phyloP scores from a whole-genome alignment of 176 grass and related monocot genomes.

The Oryza rufipogon region DNA sequence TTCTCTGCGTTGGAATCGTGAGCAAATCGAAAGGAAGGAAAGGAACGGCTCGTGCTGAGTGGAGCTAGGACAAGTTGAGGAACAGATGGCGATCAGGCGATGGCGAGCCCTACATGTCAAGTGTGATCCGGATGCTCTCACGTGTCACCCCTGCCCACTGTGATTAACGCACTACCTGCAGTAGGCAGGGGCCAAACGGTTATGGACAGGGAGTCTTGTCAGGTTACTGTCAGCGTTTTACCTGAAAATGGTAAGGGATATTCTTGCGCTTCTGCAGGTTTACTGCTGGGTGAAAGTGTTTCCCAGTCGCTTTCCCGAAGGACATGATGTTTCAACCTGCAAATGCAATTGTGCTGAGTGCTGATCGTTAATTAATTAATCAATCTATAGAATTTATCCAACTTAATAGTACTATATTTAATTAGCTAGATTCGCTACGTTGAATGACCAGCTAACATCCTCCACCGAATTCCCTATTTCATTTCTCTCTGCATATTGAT shows the following conservation, averaged over 20 bases:
- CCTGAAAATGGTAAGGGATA: conserved; percentile 14
- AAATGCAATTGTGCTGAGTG: background rate
- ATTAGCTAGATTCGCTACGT: background rate
- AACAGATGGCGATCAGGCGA: background rate
- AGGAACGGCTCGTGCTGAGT: background rate
- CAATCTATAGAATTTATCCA: background rate
- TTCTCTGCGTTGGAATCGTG: background rate
- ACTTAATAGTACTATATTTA: background rate
- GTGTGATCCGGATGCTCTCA: background rate
- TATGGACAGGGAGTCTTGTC: background rate
- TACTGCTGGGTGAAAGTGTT: background rate
- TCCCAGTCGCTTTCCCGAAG: background rate
- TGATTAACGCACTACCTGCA: conserved; percentile 15
- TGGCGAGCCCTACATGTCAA: background rate
- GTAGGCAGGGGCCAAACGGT: background rate
- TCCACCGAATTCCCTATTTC: background rate
- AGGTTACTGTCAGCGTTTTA: background rate
- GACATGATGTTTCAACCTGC: background rate
- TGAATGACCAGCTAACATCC: background rate
- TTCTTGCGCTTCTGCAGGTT: background rate
- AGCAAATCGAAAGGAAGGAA: conserved; percentile 2
- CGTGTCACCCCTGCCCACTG: background rate
- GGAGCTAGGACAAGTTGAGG: background rate
- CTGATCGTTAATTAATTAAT: background rate
- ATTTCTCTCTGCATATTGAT: background rate